Base-by-base conservation (phyloP, 1,139 yeast genomes). In the Suhomyces guaymorum region DNA sequence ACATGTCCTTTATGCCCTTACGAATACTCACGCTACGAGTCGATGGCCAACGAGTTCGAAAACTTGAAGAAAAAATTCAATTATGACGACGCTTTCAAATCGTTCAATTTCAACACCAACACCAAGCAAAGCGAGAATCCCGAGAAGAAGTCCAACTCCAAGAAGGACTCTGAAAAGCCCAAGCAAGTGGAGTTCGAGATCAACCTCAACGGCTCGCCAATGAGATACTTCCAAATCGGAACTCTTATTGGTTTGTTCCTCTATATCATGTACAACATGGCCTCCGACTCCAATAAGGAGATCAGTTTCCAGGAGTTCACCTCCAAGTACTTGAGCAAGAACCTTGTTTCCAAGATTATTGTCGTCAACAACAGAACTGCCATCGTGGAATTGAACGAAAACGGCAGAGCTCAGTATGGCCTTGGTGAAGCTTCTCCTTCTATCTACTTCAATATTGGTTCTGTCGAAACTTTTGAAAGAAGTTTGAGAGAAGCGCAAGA, bases 401-500 rank as follows among this genome's bases (percentile, higher is more conserved):
- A 52, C 28, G 75, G 72, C 8, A 51, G 52, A 35, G 46, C 55
- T 5, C 68, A 63, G 35, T 56, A 49, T 37, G 44, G 52, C 22
- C 46, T 49, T 19, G 39, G 37, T 10, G 51, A 48, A 4, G 44
- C 47, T 18, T 16, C 12, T 10, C 15, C 28, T 20, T 28, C 30
- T 13, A 63, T 52, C 38, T 57, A 55, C 38, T 94, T 94, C 64
- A 80, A 86, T 28, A 88, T 94, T 52, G 99, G 98, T 5, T 86
- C 96, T 0, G 80, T 90, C 15, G 97, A 89, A 49, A 70, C 82
- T n/a, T 92, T 94, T 61, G 98, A 94, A 63, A 80, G 82, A 39
- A 83, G 82, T 46, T 70, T 94, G 55, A 86, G 82, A 41, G 77
- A 75, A 33, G 80, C 85, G 20, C 97, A 89, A 60, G 78, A 80